Base-by-base conservation (phyloP, 345 rosid species). In the Camelina sativa region DNA sequence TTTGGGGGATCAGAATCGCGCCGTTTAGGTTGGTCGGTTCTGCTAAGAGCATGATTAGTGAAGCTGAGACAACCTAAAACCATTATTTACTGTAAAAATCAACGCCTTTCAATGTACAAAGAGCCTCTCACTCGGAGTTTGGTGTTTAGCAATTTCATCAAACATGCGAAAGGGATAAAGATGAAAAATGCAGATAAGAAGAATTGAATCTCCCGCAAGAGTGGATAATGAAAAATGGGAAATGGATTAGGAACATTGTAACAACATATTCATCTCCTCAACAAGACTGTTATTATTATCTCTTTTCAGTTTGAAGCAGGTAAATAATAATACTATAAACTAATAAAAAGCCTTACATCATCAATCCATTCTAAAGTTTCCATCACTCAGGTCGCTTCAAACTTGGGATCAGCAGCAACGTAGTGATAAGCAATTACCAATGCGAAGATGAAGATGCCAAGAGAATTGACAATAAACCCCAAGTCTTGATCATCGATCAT, bases 341-440 rank as follows among this genome's bases (percentile, higher is more conserved):
- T 54, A 61, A 15, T 20, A 44, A 11, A 20, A 44, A 54, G 13
- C 23, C 59, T 62, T 62, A 13, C 69, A 78, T 61, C 69, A 78
- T 61, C 30, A 28, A 28, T 28, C 30, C 63, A 52, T 30, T 57
- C 48, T n/a, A 54, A 68, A 15, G 30, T 4, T 28, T 2, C 0
- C 28, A 63, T 0, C 11, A 37, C 44, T 86, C 75, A 91, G 81
- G 82, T 86, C 55, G 86, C 87, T 82, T 87, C 97, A 62, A 76
- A 90, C 79, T 87, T 91, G 15, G 95, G 91, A 77, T 91, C 98
- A 58, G 96, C 98, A 82, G 91, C 73, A 74, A 91, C 91, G 48
- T 81, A 91, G 73, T 91, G 98, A 72, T 91, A 93, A 6, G 89
- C 91, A 22, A 91, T 87, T 19, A 94, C 91, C 81, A 88, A 79